Base-by-base conservation (phyloP, 164 flowering plant species). In the Vitis rupestris region DNA sequence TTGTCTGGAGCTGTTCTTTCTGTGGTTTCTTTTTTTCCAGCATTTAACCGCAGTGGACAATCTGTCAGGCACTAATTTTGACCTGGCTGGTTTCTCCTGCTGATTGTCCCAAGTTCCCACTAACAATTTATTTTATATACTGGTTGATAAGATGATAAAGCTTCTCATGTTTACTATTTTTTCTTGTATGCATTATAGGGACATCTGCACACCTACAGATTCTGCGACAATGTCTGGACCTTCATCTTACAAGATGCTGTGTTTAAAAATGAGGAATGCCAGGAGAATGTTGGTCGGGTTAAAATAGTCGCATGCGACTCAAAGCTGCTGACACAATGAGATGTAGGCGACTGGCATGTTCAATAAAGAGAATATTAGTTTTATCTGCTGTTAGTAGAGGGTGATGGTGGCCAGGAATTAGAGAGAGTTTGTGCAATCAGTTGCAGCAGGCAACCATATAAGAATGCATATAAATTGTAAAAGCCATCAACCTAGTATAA, bases 151-250 rank as follows among this genome's bases (percentile, higher is more conserved):
- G 44, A 37, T 37, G 4, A 37, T 37, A 37, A 3, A 3, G 7
- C 44, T 14, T 5, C 53, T 61, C 61, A 16, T 52, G 53, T 9
- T 23, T 9, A 16, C 12, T 61, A 12, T 59, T n/a, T 55, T 19
- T 16, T 13, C 23, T 59, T 64, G 47, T 31, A 6, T n/a, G 31
- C 64, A 27, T 9, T 64, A 37, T 85, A 88, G 89, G 92, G 92
- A 63, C 92, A 86, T 75, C 78, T 88, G 61, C 89, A 88, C 75
- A 88, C 87, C 12, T 87, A 87, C 73, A 69, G 88, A 60, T 87
- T 86, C 78, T 88, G 92, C 61, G 92, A 88, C 84, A 88, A 88
- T 75, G 92, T 88, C 3, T 88, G 92, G 92, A 88, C 92, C 64
- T 88, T 88, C 82, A 88, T 88, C 68, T 73, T 88, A 58, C 92